phyloP scores from a whole-genome alignment of 805 yeast genomes.

The Candida schatavii region DNA sequence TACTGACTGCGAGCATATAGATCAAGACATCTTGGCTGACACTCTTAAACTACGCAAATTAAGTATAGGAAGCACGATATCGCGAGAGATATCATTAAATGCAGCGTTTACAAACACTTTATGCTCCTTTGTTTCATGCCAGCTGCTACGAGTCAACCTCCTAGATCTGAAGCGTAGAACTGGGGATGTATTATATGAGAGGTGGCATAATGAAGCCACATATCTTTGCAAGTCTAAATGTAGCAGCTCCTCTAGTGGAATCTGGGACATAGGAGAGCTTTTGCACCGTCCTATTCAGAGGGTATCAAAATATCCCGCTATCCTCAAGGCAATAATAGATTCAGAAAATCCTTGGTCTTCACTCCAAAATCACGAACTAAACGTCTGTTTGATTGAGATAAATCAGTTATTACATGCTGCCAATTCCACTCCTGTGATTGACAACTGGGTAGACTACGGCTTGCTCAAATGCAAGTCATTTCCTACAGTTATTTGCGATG shows the following conservation, averaged over 20 bases:
- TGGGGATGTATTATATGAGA: conserved; percentile 18
- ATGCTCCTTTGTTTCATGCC: conserved; percentile 6
- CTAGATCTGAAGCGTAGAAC: conserved; percentile 18
- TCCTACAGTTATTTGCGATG: neutral
- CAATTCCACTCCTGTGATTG: conserved; percentile 9
- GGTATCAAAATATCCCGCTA: conserved; percentile 32
- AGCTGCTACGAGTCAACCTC: conserved; percentile 7
- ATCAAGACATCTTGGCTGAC: too few relatives aligned
- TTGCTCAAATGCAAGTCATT: conserved; percentile 6
- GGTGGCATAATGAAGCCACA: conserved; percentile 31
- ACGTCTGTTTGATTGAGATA: conserved; percentile 17
- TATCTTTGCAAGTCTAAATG: too few relatives aligned
- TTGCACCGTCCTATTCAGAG: conserved; percentile 46
- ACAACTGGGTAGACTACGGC: conserved; percentile 9
- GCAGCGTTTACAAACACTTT: conserved; percentile 4
- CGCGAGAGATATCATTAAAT: conserved; percentile 1
- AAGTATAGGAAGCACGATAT: neutral
- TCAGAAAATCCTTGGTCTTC: conserved; percentile 5
- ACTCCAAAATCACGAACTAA: conserved; percentile 12
- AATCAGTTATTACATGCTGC: conserved; percentile 16
- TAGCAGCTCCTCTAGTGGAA: neutral
- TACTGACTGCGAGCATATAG: too few relatives aligned
- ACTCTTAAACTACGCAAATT: neutral
- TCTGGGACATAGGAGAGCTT: conserved; percentile 34
- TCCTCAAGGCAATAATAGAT: conserved; percentile 16